Base-by-base conservation (phyloP, 176 grass and related monocot genomes). In the Puya raimondii region DNA sequence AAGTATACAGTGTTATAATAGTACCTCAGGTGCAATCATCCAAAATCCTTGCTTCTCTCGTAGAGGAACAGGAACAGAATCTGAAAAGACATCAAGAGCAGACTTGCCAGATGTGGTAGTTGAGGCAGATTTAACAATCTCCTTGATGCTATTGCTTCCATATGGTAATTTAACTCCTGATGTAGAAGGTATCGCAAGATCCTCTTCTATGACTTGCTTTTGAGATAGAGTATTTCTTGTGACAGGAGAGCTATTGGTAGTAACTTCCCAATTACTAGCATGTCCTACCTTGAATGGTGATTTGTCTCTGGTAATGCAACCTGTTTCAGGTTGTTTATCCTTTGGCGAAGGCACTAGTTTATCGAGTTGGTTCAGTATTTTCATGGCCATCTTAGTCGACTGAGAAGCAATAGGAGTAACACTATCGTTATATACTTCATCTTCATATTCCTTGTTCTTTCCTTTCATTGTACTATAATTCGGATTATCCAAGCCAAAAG, bases 361-460 rank as follows among this genome's bases (percentile, higher is more conserved):
- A 73, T 84, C 88, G 67, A 87, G 88, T 67, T 91, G 74, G 48
- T 81, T 66, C 56, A 87, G 72, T 87, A 91, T 91, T 70, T 81
- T 84, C 11, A 71, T 66, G 64, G 84, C 81, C 78, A 81, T 91
- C 58, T 87, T 58, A 79, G 49, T 53, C 53, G 81, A 91, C 11
- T 86, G 81, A 17, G 53, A 51, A 69, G 84, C 81, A 48, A 76
- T 66, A 67, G 77, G 67, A 76, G 64, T 71, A 80, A 75, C 58
- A 50, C 23, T 64, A 47, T 26, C 70, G 9, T 14, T 63, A 71
- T 20, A 7, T 47, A 64, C 13, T 77, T 7, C 64, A 68, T 49
- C 25, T 63, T 70, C 51, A 52, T 63, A 29, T 21, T 47, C 64
- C 57, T 11, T 12, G 10, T 64, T 47, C 3, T 3, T 2, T 61